These are phyloP conservation scores for Botryococcus braunii DNA, from an alignment of 163 green algal species.

Conservation along the genomic window DNA sequence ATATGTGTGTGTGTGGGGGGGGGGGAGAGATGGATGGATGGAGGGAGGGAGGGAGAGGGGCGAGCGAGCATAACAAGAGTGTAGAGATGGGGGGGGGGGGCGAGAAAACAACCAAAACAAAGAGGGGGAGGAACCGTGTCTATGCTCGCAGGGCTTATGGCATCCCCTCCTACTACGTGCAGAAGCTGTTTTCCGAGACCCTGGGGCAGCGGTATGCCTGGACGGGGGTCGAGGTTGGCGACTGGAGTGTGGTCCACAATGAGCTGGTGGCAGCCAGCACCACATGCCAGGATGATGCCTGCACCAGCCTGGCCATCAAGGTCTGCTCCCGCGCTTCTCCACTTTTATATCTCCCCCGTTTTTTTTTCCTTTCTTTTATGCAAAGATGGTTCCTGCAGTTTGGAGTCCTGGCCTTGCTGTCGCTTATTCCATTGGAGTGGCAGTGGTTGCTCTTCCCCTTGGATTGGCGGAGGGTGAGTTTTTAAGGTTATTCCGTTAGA, in stretches of 20 bases:
- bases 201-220: slow-evolving; percentile 26
- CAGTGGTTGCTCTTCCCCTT: no score
- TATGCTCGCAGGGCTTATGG: slow-evolving; percentile 29
- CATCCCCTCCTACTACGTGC: slow-evolving; percentile 44
- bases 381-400: no score
- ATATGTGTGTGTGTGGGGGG: neutral
- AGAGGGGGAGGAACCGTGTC: neutral
- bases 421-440: no score
- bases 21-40: neutral
- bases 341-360: no score
- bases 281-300: slow-evolving; percentile 2
- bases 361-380: no score
- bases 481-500: no score
- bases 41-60: slow-evolving; percentile 1
- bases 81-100: neutral
- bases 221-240: slow-evolving; percentile 3
- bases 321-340: no score
- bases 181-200: slow-evolving; percentile 37
- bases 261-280: neutral
- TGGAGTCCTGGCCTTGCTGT: no score
- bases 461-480: no score
- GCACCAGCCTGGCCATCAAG: slow-evolving; percentile 7
- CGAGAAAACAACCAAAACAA: slow-evolving; percentile 8
- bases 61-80: slow-evolving; percentile 9
- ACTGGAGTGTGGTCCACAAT: neutral